Evolutionary conservation across 1,139 yeast genomes (phyloP).

Genomic region (Geotrichum phurueaensis): DNA sequence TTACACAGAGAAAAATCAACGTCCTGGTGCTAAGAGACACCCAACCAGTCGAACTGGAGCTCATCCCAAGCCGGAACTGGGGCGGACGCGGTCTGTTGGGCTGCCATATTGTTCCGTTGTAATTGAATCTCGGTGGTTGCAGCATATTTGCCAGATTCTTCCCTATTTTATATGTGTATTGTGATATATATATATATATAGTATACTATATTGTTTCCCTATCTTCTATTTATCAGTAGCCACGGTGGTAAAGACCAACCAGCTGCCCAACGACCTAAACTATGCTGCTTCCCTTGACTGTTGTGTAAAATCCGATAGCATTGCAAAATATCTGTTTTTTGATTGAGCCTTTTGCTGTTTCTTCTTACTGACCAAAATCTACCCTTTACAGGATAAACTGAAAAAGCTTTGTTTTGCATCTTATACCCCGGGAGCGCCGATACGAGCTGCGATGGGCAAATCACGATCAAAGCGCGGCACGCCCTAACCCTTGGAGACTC

Average conservation of each 20-base stretch:
- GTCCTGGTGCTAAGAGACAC: conserved; percentile 39
- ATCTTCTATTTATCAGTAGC: not conserved
- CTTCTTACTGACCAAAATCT: too few relatives aligned
- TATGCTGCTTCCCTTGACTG: not conserved
- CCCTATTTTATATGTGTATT: not conserved
- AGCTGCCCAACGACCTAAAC: not conserved
- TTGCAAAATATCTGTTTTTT: too few relatives aligned
- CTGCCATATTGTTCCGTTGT: conserved; percentile 53
- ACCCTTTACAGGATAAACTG: too few relatives aligned
- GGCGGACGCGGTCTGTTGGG: conserved; percentile 69
- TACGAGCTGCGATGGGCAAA: not conserved
- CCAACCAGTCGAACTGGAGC: conserved; percentile 28
- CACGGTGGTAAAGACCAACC: not conserved
- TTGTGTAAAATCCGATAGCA: too few relatives aligned
- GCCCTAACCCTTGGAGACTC: not conserved
- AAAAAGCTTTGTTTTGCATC: not conserved
- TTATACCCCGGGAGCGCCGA: not conserved
- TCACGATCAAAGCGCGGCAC: not conserved
- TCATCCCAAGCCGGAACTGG: conserved; percentile 59
- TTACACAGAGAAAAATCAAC: conserved; percentile 30
- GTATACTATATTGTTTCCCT: not conserved
- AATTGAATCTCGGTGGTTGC: conserved; percentile 11
- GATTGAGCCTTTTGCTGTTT: too few relatives aligned
- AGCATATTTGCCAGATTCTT: not conserved
- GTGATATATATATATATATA: not conserved